Percentiles rank a stretch among this genome's conserved stretches.
phyloP scores from a whole-genome alignment of 495 filamentous ascomycete species.

The Annulohypoxylon moriforme region DNA sequence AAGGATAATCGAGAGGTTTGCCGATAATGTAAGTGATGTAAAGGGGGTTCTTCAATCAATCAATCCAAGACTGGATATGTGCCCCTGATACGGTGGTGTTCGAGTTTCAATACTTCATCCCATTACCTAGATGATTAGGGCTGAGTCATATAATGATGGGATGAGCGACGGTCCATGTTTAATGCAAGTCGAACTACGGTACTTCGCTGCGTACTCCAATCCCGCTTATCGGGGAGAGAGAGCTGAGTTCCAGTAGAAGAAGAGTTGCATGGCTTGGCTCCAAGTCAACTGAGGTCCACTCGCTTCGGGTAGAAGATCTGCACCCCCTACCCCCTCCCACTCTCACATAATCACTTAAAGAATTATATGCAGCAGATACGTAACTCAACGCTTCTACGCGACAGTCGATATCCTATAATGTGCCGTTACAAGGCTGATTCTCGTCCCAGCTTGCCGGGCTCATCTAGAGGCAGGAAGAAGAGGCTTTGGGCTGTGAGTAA shows the following conservation, averaged over 20 bases:
- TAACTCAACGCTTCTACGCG: neutral
- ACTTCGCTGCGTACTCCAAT: conserved; percentile 8
- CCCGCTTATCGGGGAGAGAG: conserved; percentile 9
- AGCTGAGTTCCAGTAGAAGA: conserved; percentile 9
- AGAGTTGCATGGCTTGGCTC: conserved; percentile 10
- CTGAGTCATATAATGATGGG: conserved; percentile 31
- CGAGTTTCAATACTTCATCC: conserved; percentile 4
- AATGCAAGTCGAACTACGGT: neutral
- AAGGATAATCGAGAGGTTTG: neutral
- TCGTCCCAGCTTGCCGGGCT: conserved; percentile 14
- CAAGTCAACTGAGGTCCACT: neutral
- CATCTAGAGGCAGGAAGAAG: neutral
- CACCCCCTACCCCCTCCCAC: neutral
- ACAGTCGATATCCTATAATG: neutral
- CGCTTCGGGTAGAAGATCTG: conserved; percentile 28
- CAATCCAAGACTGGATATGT: conserved; percentile 6
- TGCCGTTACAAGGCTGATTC: conserved; percentile 32
- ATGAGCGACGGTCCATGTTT: conserved; percentile 13
- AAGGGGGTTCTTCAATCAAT: neutral
- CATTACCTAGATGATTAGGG: neutral
- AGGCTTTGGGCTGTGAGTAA: conserved; percentile 8
- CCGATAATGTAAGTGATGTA: conserved; percentile 20
- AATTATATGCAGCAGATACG: conserved; percentile 23
- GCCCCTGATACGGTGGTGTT: neutral
- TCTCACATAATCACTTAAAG: conserved; percentile 42